phyloP scores from a whole-genome alignment of 768 basidiomycete species.

The Russula brevipes region DNA sequence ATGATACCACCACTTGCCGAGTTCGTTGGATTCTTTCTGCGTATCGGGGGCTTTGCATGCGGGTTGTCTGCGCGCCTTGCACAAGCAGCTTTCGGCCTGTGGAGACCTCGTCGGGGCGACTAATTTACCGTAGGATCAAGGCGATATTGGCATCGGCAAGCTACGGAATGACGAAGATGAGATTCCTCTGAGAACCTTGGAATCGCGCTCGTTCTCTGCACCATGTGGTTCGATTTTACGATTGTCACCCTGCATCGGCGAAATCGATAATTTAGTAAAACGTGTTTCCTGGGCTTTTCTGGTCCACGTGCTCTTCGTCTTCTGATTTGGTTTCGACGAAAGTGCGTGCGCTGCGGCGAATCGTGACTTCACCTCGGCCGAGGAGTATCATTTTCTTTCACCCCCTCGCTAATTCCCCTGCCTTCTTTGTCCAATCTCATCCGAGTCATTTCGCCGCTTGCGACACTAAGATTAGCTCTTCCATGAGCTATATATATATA shows the following conservation, averaged over 20 bases:
- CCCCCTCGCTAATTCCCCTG: no score
- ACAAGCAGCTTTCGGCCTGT: conserved; percentile 8
- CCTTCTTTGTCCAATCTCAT: no score
- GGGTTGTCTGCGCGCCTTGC: conserved; percentile 12
- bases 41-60: conserved; percentile 23
- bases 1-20: conserved; percentile 41
- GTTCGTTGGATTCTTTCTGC: conserved; percentile 33
- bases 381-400: no score
- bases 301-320: no score
- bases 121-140: not conserved
- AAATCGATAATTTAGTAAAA: not conserved
- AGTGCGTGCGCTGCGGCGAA: no score
- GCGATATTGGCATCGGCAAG: not conserved
- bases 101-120: not conserved
- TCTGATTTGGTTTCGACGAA: no score
- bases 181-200: not conserved
- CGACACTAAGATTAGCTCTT: no score
- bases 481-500: no score
- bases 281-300: no score
- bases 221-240: not conserved
- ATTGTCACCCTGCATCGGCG: not conserved
- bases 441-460: no score
- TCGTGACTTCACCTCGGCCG: no score
- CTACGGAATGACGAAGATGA: not conserved
- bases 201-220: no score